phyloP scores from a whole-genome alignment of 768 basidiomycete genomes.

The Leccinellum albellum region DNA sequence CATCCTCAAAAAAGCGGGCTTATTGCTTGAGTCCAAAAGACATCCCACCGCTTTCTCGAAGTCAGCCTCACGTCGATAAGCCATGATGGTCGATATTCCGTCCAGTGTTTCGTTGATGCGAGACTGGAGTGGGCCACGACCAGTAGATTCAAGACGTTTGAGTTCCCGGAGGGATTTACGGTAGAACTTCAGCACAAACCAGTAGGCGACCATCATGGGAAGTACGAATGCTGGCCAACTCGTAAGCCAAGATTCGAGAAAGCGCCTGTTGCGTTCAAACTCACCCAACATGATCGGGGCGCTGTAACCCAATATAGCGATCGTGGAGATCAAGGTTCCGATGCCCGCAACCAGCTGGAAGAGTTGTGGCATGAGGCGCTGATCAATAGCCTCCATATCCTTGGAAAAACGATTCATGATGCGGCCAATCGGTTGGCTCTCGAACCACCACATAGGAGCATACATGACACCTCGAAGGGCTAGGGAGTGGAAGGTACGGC shows the following conservation, averaged over 20 bases:
- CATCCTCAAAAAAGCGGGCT: slow-evolving; percentile 25
- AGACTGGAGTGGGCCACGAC: slow-evolving; percentile 47
- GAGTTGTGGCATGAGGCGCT: slow-evolving; percentile 32
- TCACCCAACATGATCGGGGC: slow-evolving; percentile 34
- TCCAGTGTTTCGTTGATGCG: slow-evolving; percentile 50
- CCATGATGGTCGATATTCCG: slow-evolving; percentile 45
- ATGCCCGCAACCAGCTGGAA: slow-evolving; percentile 24
- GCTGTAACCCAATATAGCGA: slow-evolving; percentile 22
- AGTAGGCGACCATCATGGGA: slow-evolving; percentile 33
- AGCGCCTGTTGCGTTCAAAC: slow-evolving; percentile 24
- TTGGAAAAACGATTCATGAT: slow-evolving; percentile 48
- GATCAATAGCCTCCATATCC: slow-evolving; percentile 38
- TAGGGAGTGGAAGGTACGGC: slow-evolving; percentile 25
- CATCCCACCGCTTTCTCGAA: slow-evolving; percentile 20
- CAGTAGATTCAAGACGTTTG: slow-evolving; percentile 42
- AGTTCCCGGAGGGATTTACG: slow-evolving; percentile 45
- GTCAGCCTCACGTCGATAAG: slow-evolving; percentile 37
- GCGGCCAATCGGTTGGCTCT: slow-evolving; percentile 38
- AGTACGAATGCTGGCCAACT: slow-evolving; percentile 17
- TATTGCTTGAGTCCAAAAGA: slow-evolving; percentile 27
- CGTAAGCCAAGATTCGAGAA: slow-evolving; percentile 18
- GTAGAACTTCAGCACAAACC: slow-evolving; percentile 43
- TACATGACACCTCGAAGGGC: slow-evolving; percentile 21
- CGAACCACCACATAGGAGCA: slow-evolving; percentile 30
- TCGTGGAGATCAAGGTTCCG: slow-evolving; percentile 24